Evolutionary conservation across 805 yeast species (phyloP), one percentile per base, ranked within the genome.

Genomic region (Danielia oregonensis): DNA sequence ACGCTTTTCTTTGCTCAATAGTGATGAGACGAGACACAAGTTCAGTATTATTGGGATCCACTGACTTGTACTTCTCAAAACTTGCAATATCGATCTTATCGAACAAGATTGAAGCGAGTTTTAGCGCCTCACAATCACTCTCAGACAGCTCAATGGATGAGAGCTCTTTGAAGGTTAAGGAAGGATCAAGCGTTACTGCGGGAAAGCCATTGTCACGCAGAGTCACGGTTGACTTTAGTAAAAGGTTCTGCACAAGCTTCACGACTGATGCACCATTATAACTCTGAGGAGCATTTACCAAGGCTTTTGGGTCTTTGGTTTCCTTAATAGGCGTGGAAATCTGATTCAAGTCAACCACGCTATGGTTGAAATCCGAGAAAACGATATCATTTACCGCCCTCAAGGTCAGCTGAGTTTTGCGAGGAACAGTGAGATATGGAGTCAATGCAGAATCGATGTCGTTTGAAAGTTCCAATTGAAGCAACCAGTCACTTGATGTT

Each of bases 61-160:
- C 35, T 14, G 37, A 30, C n/a, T 24, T 26, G 39, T 43, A 24
- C 12, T 24, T 35, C 17, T 30, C 32, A 27, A 26, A 24, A 1
- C 17, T 5, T 11, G 19, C 17, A 14, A 40, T 19, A 15, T 27
- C 25, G 6, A 36, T 44, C 5, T 42, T 36, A 27, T 65, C 70
- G 57, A 83, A 83, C 27, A 88, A 61, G 14, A 78, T 69, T 1
- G 85, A 73, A 1, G 82, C 74, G 27, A 84, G 60, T n/a, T 66
- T 63, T 76, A 87, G 74, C 9, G 70, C 44, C 4, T 53, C 49
- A 26, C 59, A 67, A 8, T 58, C 57, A 4, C 48, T 43, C 3
- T 38, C 35, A 3, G 24, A 29, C 19, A 39, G 24, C 6, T 38
- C 43, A 6, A 34, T 10, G 3, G 33, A 33, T 13, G 44, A 33